Conservation (phyloP, 1,284 basidiomycete genomes). For the Trametes hirsuta region DNA sequence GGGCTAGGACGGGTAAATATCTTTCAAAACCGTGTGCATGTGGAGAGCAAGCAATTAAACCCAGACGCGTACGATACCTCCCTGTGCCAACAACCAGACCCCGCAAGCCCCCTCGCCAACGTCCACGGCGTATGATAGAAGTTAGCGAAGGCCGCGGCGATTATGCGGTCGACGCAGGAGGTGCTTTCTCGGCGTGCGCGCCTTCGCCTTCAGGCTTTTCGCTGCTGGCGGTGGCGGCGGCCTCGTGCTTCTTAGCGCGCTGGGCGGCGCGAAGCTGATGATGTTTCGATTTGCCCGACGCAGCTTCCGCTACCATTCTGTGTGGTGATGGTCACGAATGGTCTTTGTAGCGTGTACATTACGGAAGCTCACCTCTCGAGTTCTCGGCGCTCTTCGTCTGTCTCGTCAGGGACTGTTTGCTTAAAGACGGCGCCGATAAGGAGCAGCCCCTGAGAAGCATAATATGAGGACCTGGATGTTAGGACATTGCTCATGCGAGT, state of each 20-base stretch:
- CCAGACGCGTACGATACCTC: too few relatives aligned
- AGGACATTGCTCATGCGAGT: conserved; percentile 10
- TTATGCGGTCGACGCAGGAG: conserved; percentile 13
- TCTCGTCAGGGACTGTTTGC: conserved; percentile 79
- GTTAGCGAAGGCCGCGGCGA: background rate
- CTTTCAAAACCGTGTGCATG: too few relatives aligned
- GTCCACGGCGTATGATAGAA: too few relatives aligned
- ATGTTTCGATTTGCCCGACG: conserved; percentile 63
- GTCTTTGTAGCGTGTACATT: background rate
- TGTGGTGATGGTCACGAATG: background rate
- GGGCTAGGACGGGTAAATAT: too few relatives aligned
- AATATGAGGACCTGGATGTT: background rate
- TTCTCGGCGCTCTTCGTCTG: conserved; percentile 90
- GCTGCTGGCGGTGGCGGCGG: background rate
- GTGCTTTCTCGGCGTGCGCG: conserved; percentile 7
- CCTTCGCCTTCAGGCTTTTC: conserved; percentile 3
- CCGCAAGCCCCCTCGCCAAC: too few relatives aligned
- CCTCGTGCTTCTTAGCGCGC: conserved; percentile 23
- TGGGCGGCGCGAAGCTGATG: conserved; percentile 40
- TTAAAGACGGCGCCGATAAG: conserved; percentile 89
- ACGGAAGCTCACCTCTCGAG: conserved; percentile 70
- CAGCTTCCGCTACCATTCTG: conserved; percentile 41
- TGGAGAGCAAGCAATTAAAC: too few relatives aligned
- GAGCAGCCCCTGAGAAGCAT: conserved; percentile 65
- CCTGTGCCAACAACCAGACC: too few relatives aligned